Base-by-base conservation (phyloP, 805 yeast species). In the Nematodospora valgi region DNA sequence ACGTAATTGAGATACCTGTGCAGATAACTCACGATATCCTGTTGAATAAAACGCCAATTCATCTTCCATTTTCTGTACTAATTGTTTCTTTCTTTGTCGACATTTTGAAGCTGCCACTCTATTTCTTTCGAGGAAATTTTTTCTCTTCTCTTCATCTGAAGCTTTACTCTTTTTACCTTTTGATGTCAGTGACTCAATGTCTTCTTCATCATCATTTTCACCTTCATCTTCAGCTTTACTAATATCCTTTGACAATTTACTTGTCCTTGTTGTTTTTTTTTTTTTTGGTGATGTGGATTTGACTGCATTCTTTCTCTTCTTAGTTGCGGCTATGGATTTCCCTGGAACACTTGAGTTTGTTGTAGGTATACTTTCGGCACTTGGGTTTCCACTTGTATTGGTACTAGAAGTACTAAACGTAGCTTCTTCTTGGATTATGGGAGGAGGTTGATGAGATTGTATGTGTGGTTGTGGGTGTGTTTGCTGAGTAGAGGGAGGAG, bases 71-170 rank as follows among this genome's bases (percentile, higher is more conserved):
- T 82, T 83, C 39, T 76, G 80, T 22, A 88, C 75, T 69, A 83
- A 82, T 54, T 86, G 87, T 65, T 93, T 93, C 69, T 93, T 93
- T 38, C 97, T 76, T 59, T 86, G 95, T 40, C 98, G 76, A 67
- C 98, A 93, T 55, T 88, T 89, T 16, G 93, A 79, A 0, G 98
- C 98, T 0, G 98, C 98, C 7, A 93, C 78, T 39, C 98, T 72
- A 58, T 93, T 93, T 44, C 98, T 72, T 55, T 93, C 98, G 45
- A 93, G 60, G 50, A 78, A 91, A 52, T 69, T 81, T 54, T 72
- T 78, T 44, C 89, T 74, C 52, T 85, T 87, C 10, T 60, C 64
- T 19, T 51, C 64, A 30, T 62, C 62, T 9, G 52, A 11, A 4
- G 26, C 6, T 16, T 11, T 10, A 5, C 33, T 32, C 17, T 39